phyloP scores from a whole-genome alignment of 2,329 filamentous ascomycete genomes.

The Fusarium tuaranense region DNA sequence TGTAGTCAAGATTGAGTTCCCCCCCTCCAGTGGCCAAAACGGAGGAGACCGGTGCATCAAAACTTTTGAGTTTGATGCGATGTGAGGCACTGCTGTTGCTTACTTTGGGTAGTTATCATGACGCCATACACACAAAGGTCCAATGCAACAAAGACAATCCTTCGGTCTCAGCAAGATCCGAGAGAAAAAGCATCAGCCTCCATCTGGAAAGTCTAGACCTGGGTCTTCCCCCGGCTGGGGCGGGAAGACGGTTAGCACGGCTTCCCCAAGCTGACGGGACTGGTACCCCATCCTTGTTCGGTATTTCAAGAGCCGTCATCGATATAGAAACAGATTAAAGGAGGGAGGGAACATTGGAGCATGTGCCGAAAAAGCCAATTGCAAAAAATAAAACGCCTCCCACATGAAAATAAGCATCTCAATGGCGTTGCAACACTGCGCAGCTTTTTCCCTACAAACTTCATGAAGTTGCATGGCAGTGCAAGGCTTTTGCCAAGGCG shows the following conservation, averaged over 20 bases:
- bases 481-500: neutral
- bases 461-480: neutral
- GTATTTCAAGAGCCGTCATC: neutral
- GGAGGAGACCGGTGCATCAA: neutral
- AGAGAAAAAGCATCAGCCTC: neutral
- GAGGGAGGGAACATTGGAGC: neutral
- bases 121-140: neutral
- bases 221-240: neutral
- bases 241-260: constrained; percentile 23
- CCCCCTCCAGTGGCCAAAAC: neutral
- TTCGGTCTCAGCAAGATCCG: neutral
- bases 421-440: neutral
- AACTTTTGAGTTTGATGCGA: neutral
- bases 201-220: neutral
- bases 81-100: neutral
- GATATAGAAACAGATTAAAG: neutral
- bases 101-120: neutral
- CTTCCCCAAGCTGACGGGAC: constrained; percentile 9
- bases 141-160: neutral
- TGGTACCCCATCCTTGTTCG: neutral
- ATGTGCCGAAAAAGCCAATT: constrained; percentile 1
- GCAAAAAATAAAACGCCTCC: neutral
- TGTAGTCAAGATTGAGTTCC: neutral
- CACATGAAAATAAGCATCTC: neutral
- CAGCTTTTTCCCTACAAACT: neutral